Evolutionary conservation across 805 yeast species (phyloP).

Genomic region (Candida dendrica): DNA sequence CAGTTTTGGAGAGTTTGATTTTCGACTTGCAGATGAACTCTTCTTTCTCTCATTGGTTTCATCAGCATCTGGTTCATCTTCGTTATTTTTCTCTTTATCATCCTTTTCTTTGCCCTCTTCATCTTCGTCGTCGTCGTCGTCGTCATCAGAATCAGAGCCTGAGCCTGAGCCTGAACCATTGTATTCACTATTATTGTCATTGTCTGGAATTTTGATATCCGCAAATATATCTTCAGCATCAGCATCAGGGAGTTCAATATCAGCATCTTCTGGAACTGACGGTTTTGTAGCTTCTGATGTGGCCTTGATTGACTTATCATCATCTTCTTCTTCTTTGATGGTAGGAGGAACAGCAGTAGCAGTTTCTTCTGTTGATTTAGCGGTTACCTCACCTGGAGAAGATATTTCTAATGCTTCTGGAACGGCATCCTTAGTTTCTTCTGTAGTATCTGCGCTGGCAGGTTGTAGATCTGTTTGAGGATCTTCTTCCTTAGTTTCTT

Average conservation of each 20-base stretch:
- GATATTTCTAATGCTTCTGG: too few species aligned
- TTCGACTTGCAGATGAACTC: background rate
- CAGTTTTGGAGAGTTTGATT: conserved; percentile 8
- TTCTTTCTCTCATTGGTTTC: conserved; percentile 1
- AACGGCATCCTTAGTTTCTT: background rate
- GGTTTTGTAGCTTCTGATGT: background rate
- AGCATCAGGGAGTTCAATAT: conserved; percentile 6
- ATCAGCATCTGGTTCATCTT: conserved; percentile 9
- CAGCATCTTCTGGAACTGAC: conserved; percentile 2
- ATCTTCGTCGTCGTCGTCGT: conserved; percentile 4
- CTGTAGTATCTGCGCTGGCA: background rate
- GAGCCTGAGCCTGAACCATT: background rate
- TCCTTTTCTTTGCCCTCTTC: conserved; percentile 4
- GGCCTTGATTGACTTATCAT: too few species aligned
- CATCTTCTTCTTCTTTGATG: too few species aligned
- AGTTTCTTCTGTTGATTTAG: background rate
- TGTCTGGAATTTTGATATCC: background rate
- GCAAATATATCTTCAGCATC: background rate
- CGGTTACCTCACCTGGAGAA: too few species aligned
- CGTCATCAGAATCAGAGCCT: conserved; percentile 2
- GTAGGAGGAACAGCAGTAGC: too few species aligned
- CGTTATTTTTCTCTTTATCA: conserved; percentile 7
- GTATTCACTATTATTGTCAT: conserved; percentile 1
- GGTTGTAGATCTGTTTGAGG: background rate
- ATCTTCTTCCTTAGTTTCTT: background rate